Evolutionary conservation across 352 stramenopile species (phyloP), one percentile per base, ranked within the genome.

Genomic region (Phytophthora crassamura): DNA sequence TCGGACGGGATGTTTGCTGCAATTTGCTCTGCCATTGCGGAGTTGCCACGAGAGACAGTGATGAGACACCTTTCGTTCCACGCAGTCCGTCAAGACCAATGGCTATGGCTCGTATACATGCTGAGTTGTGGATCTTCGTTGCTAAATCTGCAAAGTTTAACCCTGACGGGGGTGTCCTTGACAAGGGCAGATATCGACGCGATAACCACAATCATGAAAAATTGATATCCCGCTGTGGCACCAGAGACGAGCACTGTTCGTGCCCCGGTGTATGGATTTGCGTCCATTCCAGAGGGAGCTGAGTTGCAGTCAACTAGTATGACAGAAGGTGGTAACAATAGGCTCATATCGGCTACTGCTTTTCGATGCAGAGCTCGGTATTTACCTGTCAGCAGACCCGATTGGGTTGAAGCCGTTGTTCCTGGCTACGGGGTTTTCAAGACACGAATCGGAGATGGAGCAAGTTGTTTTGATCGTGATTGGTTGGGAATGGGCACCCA

Each of bases 401-500:
- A 52, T 39, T 28, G 2, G 20, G 45, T 20, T 4, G 45, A 52
- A 39, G 15, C 32, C 10, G 9, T 52, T n/a, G 45, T 52, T 34
- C 48, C 48, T 15, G 48, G 48, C 12, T 56, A 43, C 20, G 48
- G 48, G 5, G 10, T 25, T 45, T 45, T 32, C 33, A 35, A 33
- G 33, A 14, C 48, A 35, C 42, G 22, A 22, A 16, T 34, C 34
- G 22, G 33, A 0, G 39, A 46, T n/a, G 33, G 12, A 7, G 7
- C 30, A 14, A 22, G 15, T 32, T 12, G 6, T 15, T 53, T 53
- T 4, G 10, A 10, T 12, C 28, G 25, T n/a, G 45, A 40, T 52
- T 40, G 15, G 5, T 46, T 25, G 39, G 39, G 25, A 16, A 28
- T 46, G 14, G n/a, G 12, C 2, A 5, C 20, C 16, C 39, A 46